Evolutionary conservation across 2,329 filamentous ascomycete genomes (phyloP).

Genomic region (Onygenales sp.): DNA sequence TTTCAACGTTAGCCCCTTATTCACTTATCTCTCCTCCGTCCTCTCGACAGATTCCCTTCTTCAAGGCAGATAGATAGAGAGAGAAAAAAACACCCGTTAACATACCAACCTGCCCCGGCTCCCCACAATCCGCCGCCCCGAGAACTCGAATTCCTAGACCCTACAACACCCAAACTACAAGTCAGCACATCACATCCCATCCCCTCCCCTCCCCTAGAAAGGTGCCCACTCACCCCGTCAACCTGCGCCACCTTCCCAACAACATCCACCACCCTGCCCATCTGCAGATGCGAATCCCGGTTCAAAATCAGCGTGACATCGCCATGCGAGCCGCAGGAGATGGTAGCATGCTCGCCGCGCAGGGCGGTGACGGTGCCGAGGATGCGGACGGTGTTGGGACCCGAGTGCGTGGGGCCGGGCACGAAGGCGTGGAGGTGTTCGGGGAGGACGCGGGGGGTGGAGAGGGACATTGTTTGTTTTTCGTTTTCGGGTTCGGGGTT

Average conservation of each 20-base stretch:
- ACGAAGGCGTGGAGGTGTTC: constrained; percentile 63
- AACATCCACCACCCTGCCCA: constrained; percentile 37
- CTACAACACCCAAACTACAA: constrained; percentile 11
- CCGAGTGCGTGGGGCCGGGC: constrained; percentile 26
- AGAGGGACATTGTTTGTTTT: constrained; percentile 50
- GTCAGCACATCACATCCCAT: not conserved
- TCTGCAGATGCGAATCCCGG: constrained; percentile 39
- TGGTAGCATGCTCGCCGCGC: constrained; percentile 66
- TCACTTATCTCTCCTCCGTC: not conserved
- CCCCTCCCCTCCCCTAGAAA: not conserved
- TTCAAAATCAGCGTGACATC: constrained; percentile 66
- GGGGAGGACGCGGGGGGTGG: constrained; percentile 75
- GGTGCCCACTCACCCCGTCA: constrained; percentile 22
- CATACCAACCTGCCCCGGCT: constrained; percentile 30
- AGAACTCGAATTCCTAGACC: constrained; percentile 33
- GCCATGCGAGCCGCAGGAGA: constrained; percentile 63
- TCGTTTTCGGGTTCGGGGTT: not conserved
- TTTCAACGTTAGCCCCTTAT: not conserved
- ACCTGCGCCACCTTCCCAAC: constrained; percentile 37
- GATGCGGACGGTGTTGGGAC: constrained; percentile 64
- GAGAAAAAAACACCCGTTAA: constrained; percentile 5
- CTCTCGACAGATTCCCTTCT: not conserved
- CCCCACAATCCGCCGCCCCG: constrained; percentile 34
- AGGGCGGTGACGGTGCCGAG: constrained; percentile 78
- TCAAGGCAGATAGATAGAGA: not conserved